Evolutionary conservation across 208 protist species (phyloP).

Genomic region (Angomonas deanei): DNA sequence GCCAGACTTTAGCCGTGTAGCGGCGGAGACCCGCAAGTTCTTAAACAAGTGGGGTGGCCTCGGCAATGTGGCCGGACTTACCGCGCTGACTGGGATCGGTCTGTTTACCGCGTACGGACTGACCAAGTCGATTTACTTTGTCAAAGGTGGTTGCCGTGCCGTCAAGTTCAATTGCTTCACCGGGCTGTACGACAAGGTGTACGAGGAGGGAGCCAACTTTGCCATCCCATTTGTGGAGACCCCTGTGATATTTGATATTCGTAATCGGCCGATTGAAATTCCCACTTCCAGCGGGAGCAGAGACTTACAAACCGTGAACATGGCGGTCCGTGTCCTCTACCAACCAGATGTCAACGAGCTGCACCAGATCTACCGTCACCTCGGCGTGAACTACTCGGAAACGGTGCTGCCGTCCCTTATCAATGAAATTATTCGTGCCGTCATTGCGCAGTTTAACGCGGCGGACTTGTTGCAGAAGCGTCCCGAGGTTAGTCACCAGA

Average conservation of each 20-base stretch:
- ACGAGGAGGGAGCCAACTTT: constrained; percentile 95
- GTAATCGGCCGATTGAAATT: constrained; percentile 88
- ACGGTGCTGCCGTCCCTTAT: constrained; percentile 97
- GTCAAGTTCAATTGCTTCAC: constrained; percentile 97
- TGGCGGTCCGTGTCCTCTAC: constrained; percentile 97
- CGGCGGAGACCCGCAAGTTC: constrained; percentile 48
- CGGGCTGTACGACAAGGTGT: constrained; percentile 91
- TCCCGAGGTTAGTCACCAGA: constrained; percentile 90
- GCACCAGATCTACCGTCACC: constrained; percentile 91
- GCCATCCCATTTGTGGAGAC: constrained; percentile 95
- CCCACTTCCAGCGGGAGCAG: constrained; percentile 85
- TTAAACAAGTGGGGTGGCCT: constrained; percentile 58
- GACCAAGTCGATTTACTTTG: constrained; percentile 92
- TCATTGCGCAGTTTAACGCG: constrained; percentile 99
- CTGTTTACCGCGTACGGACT: constrained; percentile 46
- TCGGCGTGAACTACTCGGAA: constrained; percentile 97
- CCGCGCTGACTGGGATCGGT: constrained; percentile 44
- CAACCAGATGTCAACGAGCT: constrained; percentile 91
- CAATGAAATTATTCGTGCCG: constrained; percentile 98
- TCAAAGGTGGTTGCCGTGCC: constrained; percentile 95
- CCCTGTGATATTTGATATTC: constrained; percentile 96
- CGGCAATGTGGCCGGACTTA: constrained; percentile 62
- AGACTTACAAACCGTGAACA: constrained; percentile 99
- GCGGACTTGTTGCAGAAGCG: constrained; percentile 97
- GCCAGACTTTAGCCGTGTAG: constrained; percentile 75